Percentiles rank a stretch among this genome's conserved stretches.
Conservation (phyloP, 768 basidiomycete species). For the Agaricus blazei region DNA sequence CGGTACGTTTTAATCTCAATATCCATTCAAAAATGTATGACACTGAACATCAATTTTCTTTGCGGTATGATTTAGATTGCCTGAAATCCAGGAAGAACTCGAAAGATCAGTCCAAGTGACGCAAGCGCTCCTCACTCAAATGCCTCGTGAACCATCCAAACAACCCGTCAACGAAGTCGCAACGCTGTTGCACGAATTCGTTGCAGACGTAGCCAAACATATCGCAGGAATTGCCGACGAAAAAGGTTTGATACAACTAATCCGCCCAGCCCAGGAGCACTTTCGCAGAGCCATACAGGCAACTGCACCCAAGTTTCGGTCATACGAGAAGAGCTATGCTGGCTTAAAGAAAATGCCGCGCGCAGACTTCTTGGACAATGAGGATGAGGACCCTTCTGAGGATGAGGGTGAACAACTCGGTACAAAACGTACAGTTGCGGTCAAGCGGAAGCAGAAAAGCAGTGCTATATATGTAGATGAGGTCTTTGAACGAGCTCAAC, state of each 20-base stretch:
- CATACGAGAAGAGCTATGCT: conserved; percentile 9
- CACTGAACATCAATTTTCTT: background rate
- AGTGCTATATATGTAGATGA: conserved; percentile 21
- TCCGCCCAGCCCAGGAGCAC: conserved; percentile 41
- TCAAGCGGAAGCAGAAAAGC: background rate
- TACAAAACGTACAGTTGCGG: background rate
- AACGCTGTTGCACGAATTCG: conserved; percentile 41
- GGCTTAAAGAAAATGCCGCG: background rate
- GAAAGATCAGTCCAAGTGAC: conserved; percentile 37
- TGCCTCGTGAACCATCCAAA: conserved; percentile 48
- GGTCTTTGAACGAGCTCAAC: conserved; percentile 16
- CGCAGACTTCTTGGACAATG: conserved; percentile 12
- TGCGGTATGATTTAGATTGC: conserved; percentile 38
- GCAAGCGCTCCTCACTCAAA: conserved; percentile 20
- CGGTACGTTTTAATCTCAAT: conserved; percentile 32
- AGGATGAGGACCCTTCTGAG: conserved; percentile 16
- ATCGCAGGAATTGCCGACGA: conserved; percentile 50
- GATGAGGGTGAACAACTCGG: background rate
- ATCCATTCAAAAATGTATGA: conserved; percentile 36
- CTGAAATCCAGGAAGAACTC: conserved; percentile 57
- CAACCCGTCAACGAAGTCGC: conserved; percentile 58
- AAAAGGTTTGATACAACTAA: conserved; percentile 51
- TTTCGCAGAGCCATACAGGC: conserved; percentile 44
- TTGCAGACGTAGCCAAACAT: conserved; percentile 35
- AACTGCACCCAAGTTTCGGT: conserved; percentile 8